Percentiles rank a stretch among this genome's conserved stretches.
phyloP scores from a whole-genome alignment of 257 asterid genomes.

The Knoxia roxburghii region DNA sequence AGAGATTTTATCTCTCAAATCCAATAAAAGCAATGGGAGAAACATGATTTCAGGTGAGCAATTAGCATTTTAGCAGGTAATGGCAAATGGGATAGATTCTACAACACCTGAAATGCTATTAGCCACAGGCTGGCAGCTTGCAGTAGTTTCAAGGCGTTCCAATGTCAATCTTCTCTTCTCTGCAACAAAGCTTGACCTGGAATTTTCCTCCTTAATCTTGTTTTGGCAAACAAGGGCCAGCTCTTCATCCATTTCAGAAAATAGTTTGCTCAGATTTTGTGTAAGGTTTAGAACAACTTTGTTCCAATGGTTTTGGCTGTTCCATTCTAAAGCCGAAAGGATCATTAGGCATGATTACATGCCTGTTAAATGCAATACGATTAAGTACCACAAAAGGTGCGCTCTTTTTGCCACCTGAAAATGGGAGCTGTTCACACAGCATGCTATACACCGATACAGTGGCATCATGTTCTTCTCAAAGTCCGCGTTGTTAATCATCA shows the following conservation, averaged over 20 bases:
- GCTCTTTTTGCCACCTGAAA: conserved; percentile 52
- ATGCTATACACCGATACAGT: conserved; percentile 32
- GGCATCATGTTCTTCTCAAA: conserved; percentile 42
- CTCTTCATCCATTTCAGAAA: conserved; percentile 42
- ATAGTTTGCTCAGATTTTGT: conserved; percentile 35
- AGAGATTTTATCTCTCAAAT: background rate
- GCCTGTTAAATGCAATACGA: conserved; percentile 30
- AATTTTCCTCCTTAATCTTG: conserved; percentile 36
- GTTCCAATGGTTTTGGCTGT: conserved; percentile 40
- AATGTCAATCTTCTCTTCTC: conserved; percentile 40
- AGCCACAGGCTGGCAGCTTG: conserved; percentile 25
- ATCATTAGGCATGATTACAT: conserved; percentile 38
- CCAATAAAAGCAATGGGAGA: conserved; percentile 2
- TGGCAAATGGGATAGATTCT: conserved; percentile 26
- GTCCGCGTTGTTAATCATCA: conserved; percentile 34
- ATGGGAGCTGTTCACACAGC: conserved; percentile 42
- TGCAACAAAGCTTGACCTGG: conserved; percentile 24
- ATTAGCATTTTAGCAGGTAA: conserved; percentile 32
- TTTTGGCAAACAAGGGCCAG: conserved; percentile 36
- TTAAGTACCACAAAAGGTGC: conserved; percentile 38
- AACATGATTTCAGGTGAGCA: conserved; percentile 5
- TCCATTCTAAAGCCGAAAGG: conserved; percentile 37
- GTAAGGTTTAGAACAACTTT: conserved; percentile 38
- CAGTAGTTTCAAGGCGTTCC: conserved; percentile 38
- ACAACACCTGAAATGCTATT: conserved; percentile 22